A percentile compares a stretch with the other conserved stretches of the same genome.
phyloP scores from a whole-genome alignment of 2,329 filamentous ascomycete genomes.

The Lomentospora prolificans region DNA sequence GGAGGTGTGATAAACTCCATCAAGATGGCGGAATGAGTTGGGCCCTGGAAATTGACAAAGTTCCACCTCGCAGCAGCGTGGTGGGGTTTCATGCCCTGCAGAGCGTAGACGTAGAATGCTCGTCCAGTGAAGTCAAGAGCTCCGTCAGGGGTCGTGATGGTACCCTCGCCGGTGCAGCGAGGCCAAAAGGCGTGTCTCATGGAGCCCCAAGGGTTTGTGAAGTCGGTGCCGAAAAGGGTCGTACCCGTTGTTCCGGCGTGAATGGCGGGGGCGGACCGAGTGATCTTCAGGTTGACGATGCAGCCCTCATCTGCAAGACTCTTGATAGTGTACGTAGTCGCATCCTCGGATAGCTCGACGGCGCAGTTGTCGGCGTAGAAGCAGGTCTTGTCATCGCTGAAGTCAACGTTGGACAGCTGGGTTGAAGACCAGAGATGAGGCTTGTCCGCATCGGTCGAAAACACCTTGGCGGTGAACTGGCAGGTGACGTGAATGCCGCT shows the following conservation, averaged over 20 bases:
- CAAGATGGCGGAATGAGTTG: conserved; percentile 75
- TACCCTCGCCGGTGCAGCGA: conserved; percentile 70
- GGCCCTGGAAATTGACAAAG: conserved; percentile 84
- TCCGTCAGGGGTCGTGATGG: conserved; percentile 72
- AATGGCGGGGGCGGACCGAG: conserved; percentile 68
- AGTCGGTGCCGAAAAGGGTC: conserved; percentile 78
- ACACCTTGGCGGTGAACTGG: conserved; percentile 93
- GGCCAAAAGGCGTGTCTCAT: conserved; percentile 97
- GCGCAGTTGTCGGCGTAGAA: conserved; percentile 85
- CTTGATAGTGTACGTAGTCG: conserved; percentile 77
- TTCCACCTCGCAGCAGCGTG: conserved; percentile 90
- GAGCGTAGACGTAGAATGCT: conserved; percentile 70
- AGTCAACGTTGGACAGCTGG: conserved; percentile 66
- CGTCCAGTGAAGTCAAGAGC: conserved; percentile 73
- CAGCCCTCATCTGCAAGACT: conserved; percentile 72
- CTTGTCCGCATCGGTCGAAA: conserved; percentile 62
- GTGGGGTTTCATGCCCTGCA: conserved; percentile 99
- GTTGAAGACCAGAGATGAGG: conserved; percentile 78
- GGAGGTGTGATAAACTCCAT: conserved; percentile 96
- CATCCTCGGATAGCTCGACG: conserved; percentile 77
- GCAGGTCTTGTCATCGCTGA: conserved; percentile 71
- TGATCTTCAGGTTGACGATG: conserved; percentile 79
- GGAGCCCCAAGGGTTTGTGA: conserved; percentile 74
- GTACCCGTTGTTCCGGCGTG: conserved; percentile 76
- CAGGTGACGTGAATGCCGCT: conserved; percentile 83